Percentiles rank a stretch among this genome's conserved stretches.
These are phyloP conservation scores for Salvia splendens DNA, from an alignment of 257 asterid genomes.

Conservation along the genomic window DNA sequence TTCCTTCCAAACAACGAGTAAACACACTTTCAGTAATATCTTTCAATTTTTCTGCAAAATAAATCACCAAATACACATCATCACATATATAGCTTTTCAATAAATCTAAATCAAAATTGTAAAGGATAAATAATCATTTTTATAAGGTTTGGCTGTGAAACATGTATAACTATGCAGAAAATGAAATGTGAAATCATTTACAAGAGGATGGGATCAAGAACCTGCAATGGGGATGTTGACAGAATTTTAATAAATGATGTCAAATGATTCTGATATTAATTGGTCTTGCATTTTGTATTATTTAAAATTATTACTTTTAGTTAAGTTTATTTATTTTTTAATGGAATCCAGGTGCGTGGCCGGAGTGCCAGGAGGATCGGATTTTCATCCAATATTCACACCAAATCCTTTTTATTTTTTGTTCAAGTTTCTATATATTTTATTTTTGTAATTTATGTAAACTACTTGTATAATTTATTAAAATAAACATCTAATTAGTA, in stretches of 20 bases:
- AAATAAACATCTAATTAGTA: too few species aligned
- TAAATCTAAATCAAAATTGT: not conserved
- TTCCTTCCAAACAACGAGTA: slow-evolving; percentile 63
- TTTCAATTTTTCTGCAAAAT: slow-evolving; percentile 24
- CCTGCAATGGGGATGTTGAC: slow-evolving; percentile 23
- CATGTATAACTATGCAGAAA: not conserved
- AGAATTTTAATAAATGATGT: slow-evolving; percentile 6
- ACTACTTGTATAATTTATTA: too few species aligned
- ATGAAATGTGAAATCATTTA: not conserved
- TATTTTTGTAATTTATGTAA: too few species aligned
- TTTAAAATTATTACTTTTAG: not conserved
- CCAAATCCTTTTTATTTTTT: not conserved
- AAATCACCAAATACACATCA: not conserved
- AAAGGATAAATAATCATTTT: too few species aligned
- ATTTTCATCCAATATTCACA: slow-evolving; percentile 10
- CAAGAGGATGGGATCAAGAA: slow-evolving; percentile 26
- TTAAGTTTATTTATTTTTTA: not conserved
- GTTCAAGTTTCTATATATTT: not conserved
- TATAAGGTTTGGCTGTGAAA: not conserved
- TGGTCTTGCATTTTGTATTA: not conserved
- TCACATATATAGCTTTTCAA: not conserved
- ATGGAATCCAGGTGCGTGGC: slow-evolving; percentile 9
- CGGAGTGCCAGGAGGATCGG: slow-evolving; percentile 20
- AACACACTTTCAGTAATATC: slow-evolving; percentile 64
- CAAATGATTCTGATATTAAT: not conserved